Base-by-base conservation (phyloP, 495 filamentous ascomycete species). In the Podospora pseudocomata region DNA sequence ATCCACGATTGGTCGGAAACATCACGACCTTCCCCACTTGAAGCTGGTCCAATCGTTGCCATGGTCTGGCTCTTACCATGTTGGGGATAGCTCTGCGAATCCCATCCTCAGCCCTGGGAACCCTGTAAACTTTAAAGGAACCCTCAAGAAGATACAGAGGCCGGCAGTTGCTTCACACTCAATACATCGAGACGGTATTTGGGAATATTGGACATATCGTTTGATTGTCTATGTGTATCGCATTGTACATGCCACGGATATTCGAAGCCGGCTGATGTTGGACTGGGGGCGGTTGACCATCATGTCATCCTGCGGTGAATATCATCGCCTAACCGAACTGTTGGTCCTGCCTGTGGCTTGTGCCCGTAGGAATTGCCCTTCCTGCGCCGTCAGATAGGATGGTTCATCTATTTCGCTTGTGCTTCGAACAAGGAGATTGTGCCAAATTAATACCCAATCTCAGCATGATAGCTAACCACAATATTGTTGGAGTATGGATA, bases 71-170 rank as follows among this genome's bases (percentile, higher is more conserved):
- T 18, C 30, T 15, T 15, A 63, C 60, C 30, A 4, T 39, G 60
- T 63, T 63, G 32, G 61, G 61, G 32, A 63, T n/a, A 32, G 61
- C 32, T 63, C 61, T 63, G 61, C 34, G 61, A 63, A 63, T 63
- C 0, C 30, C 28, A 63, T 49, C 61, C 19, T 63, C 28, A 63
- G 59, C 59, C 59, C 59, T 61, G 59, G 59, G 59, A 30, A 34
- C 16, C 16, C 9, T 27, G 27, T 26, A 61, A 49, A 49, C 5
- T 49, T 49, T 49, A 49, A 49, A 49, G 39, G 39, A 49, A 49
- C 39, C 9, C 39, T 32, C 4, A 0, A 4, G 4, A 32, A 49
- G 39, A 3, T 49, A 3, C 6, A 49, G 30, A 32, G 30, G 15
- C 9, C 39, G 13, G 39, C 39, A 49, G 13, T 13, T 49, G 39